Evolutionary conservation across 2,329 filamentous ascomycete species (phyloP), one percentile per base, ranked within the genome.

Genomic region (Scedosporium apiospermum): DNA sequence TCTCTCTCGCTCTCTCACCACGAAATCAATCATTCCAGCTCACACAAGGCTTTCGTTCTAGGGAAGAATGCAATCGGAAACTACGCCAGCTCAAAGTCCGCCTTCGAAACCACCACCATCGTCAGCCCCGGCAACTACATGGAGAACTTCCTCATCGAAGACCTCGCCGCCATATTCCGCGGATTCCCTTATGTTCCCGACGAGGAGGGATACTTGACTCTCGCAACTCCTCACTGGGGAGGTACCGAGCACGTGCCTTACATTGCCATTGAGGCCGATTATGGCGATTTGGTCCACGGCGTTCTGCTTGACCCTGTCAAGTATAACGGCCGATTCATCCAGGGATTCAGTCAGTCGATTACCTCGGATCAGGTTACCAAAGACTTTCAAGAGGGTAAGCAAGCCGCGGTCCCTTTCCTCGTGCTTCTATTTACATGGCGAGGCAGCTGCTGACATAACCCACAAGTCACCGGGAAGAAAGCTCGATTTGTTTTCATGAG

Each of bases 201-300:
- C 26, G 68, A 69, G 0, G 75, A 77, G 14, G 75, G 72, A 3
- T 70, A 68, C 26, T 63, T 76, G 2, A 76, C 75, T 1, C 71
- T 77, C 53, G 63, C 65, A 2, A 63, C 68, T 2, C 77, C 78
- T 1, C 67, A 65, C 6, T 76, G 75, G 74, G 77, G 76, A 3
- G 76, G 76, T 0, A 71, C 64, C 12, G 66, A 69, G 2, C 63
- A 70, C 58, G 68, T 77, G 0, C 76, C 75, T 0, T 77, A 74
- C 64, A 70, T 80, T 26, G 68, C 70, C 27, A 73, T 79, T 3
- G 65, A 64, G 0, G 71, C 76, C 41, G 77, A 80, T 66, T 80
- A 72, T 62, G 78, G 77, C 3, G 78, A 80, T 61, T 70, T 79
- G 18, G 73, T 80, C 10, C 77, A 80, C 30, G 77, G 76, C 2